Evolutionary conservation across 2,329 filamentous ascomycete species (phyloP), one percentile per base, ranked within the genome.

Genomic region (Ophiocordyceps unilateralis): DNA sequence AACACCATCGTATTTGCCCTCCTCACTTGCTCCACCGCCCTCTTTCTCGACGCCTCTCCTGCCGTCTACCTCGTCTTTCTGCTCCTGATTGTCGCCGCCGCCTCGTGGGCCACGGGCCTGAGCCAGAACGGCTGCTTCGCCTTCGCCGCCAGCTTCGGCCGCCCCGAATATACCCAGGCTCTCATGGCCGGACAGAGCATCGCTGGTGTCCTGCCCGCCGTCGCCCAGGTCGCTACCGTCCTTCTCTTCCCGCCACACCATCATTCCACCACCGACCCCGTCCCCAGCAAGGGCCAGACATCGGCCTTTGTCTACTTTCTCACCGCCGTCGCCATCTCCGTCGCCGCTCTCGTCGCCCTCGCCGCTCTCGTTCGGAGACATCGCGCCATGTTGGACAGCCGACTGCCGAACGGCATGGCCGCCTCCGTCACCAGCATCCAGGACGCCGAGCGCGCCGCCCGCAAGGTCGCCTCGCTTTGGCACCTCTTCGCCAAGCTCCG

Each of bases 151-250:
- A 81, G 84, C 42, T 96, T 94, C 55, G 85, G 81, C 30, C 70
- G 83, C 42, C 76, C 81, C 19, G 84, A 91, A 60, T 98, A 96
- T 60, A 94, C 86, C 44, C 89, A 96, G 62, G 89, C 82, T 21
- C 87, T 96, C 60, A 96, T 98, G 88, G 79, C 81, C 3, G 91
- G 91, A 1, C 91, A 98, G 61, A 89, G 81, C 26, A 70, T 98
- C 4, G 88, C 91, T 0, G 91, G 91, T 24, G 88, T 98, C 10
- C 66, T 96, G 4, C 91, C 91, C 0, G 81, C 84, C 40, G 69
- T 93, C 40, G 84, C 86, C 1, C 88, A 96, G 60, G 89, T 96
- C 50, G 59, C 83, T 39, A 83, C 84, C 1, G 87, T 93, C 12
- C 68, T 95, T 11, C 72, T 55, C 39, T 63, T 62, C 41, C 76